phyloP scores from a whole-genome alignment of 2,329 filamentous ascomycete species.

The Cladosporium cucumerinum region DNA sequence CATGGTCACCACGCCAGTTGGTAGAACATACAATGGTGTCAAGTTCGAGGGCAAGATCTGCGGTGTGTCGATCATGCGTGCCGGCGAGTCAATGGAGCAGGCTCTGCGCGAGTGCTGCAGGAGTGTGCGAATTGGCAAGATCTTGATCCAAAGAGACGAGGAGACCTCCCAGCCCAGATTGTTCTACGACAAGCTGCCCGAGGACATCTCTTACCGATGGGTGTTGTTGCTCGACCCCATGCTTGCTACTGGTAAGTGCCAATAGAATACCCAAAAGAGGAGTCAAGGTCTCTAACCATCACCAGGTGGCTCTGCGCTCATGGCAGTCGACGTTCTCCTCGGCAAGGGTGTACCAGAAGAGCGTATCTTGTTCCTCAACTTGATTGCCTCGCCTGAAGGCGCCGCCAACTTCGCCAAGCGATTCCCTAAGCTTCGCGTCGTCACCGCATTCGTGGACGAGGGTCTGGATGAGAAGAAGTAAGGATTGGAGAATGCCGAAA shows the following conservation, averaged over 20 bases:
- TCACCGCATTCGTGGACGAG: constrained; percentile 94
- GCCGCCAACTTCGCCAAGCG: constrained; percentile 83
- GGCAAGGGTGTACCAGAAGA: constrained; percentile 90
- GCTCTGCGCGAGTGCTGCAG: constrained; percentile 93
- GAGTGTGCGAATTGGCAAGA: constrained; percentile 97
- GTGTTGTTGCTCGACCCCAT: constrained; percentile 95
- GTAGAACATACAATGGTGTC: constrained; percentile 81
- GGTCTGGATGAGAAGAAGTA: constrained; percentile 98
- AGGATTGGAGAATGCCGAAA: constrained; percentile 30
- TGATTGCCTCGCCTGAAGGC: constrained; percentile 95
- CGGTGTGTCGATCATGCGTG: constrained; percentile 96
- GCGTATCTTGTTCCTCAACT: constrained; percentile 90
- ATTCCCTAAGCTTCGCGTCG: constrained; percentile 84
- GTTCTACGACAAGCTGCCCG: constrained; percentile 96
- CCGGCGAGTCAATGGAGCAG: constrained; percentile 98
- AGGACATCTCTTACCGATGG: constrained; percentile 90
- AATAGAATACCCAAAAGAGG: constrained; percentile 10
- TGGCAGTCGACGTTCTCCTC: constrained; percentile 93
- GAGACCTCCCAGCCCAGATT: constrained; percentile 88
- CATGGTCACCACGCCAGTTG: constrained; percentile 85
- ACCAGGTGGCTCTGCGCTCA: constrained; percentile 85
- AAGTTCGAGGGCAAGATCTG: constrained; percentile 98
- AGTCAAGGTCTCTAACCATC: not conserved
- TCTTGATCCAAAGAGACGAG: constrained; percentile 94
- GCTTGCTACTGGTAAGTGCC: constrained; percentile 81